phyloP scores from a whole-genome alignment of 2,329 filamentous ascomycete species.

The Verticillium longisporum region DNA sequence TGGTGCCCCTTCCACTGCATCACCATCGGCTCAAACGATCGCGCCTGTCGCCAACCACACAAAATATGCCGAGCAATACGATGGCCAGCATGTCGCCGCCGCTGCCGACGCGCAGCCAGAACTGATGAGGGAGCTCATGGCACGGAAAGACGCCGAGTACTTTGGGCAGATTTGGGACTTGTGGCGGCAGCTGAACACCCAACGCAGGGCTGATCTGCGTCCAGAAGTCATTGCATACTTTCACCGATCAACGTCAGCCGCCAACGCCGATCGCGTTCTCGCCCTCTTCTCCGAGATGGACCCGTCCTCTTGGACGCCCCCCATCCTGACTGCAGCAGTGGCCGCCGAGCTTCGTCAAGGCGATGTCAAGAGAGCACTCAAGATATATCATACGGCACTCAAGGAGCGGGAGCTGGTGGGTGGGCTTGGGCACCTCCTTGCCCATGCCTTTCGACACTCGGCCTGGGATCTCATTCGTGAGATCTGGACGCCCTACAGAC shows the following conservation, averaged over 20 bases:
- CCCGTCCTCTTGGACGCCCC: conserved; percentile 29
- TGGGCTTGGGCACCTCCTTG: conserved; percentile 37
- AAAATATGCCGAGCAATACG: neutral
- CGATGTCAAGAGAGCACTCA: conserved; percentile 29
- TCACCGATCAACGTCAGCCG: conserved; percentile 30
- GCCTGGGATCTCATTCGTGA: conserved; percentile 25
- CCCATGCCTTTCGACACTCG: conserved; percentile 27
- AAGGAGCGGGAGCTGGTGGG: conserved; percentile 21
- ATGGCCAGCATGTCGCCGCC: neutral
- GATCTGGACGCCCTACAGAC: neutral
- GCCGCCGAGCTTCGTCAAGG: conserved; percentile 32
- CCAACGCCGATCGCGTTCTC: conserved; percentile 37
- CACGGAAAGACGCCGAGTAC: conserved; percentile 13
- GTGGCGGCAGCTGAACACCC: conserved; percentile 29
- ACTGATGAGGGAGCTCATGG: conserved; percentile 17
- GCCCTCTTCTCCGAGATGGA: conserved; percentile 34
- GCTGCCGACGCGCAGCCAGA: conserved; percentile 7
- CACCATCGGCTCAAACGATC: neutral
- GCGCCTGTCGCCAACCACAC: neutral
- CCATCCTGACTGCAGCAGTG: conserved; percentile 31
- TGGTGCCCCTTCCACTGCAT: neutral
- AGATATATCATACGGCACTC: conserved; percentile 31
- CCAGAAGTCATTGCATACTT: conserved; percentile 33
- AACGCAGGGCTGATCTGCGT: conserved; percentile 19
- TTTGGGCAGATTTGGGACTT: conserved; percentile 37